Conservation (phyloP, 345 rosid species). For the Clarkia xantiana region DNA sequence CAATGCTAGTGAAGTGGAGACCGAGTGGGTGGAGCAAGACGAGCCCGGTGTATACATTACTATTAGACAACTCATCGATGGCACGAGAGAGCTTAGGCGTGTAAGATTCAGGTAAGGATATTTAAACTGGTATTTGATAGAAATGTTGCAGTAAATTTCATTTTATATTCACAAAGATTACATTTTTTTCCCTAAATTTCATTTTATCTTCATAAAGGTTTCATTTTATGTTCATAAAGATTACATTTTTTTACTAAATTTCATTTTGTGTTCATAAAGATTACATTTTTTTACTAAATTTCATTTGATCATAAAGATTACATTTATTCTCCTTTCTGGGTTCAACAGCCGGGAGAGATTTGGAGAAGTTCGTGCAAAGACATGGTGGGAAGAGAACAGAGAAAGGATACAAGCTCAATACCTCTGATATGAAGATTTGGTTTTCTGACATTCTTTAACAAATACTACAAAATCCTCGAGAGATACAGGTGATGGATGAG, state of each 20-base stretch:
- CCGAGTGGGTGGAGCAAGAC: slow-evolving; percentile 88
- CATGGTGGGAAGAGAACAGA: slow-evolving; percentile 97
- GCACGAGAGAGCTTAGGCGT: slow-evolving; percentile 89
- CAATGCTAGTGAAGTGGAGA: slow-evolving; percentile 82
- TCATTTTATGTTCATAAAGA: background rate
- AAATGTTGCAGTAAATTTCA: too few relatives aligned
- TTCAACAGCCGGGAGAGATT: slow-evolving; percentile 71
- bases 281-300: background rate
- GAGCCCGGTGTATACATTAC: slow-evolving; percentile 95
- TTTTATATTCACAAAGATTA: background rate
- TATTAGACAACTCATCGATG: slow-evolving; percentile 71
- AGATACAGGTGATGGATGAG: background rate
- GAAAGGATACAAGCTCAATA: slow-evolving; percentile 94
- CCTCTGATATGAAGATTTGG: slow-evolving; percentile 24
- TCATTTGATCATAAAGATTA: too few relatives aligned
- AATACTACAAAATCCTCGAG: background rate
- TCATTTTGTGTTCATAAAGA: too few relatives aligned
- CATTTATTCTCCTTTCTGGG: background rate
- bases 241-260: background rate
- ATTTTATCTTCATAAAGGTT: background rate
- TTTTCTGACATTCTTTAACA: background rate
- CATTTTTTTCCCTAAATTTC: background rate
- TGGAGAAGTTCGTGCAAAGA: slow-evolving; percentile 87
- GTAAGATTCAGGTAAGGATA: slow-evolving; percentile 81
- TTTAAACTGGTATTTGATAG: background rate